Percentiles rank a stretch among this genome's conserved stretches.
phyloP scores from a whole-genome alignment of 1,284 basidiomycete genomes.

The Coniferiporia weirii region DNA sequence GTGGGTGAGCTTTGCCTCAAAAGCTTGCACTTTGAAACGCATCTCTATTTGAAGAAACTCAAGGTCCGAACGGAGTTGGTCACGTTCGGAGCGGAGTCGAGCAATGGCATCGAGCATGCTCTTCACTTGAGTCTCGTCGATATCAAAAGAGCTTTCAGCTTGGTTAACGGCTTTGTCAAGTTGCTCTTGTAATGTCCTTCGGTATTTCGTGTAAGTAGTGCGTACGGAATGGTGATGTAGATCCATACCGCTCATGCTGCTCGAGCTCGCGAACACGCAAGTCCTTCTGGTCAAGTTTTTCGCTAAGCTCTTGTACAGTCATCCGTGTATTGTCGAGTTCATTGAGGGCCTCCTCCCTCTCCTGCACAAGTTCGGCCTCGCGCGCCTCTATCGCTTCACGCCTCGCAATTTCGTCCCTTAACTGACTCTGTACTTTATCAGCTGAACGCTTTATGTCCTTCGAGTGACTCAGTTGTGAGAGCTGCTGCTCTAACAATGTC shows the following conservation, averaged over 20 bases:
- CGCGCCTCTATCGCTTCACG: constrained; percentile 33
- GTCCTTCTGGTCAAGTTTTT: constrained; percentile 28
- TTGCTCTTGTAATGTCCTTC: constrained; percentile 23
- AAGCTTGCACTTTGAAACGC: constrained; percentile 57
- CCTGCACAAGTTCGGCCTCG: constrained; percentile 32
- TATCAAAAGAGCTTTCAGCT: constrained; percentile 3
- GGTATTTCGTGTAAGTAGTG: neutral
- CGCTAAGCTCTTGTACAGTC: constrained; percentile 28
- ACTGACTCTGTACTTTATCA: constrained; percentile 34
- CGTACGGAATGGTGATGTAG: neutral
- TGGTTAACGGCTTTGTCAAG: constrained; percentile 12
- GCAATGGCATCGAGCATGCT: constrained; percentile 57
- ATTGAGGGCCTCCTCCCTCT: constrained; percentile 44
- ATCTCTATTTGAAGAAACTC: constrained; percentile 71
- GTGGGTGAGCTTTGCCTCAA: constrained; percentile 44
- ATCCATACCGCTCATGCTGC: constrained; percentile 24
- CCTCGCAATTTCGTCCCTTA: constrained; percentile 40
- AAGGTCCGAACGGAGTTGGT: constrained; percentile 59
- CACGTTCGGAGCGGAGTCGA: constrained; percentile 65
- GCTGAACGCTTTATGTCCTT: constrained; percentile 36
- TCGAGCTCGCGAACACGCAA: constrained; percentile 24
- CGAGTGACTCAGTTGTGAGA: constrained; percentile 33
- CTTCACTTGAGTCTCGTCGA: constrained; percentile 36
- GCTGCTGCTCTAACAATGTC: constrained; percentile 41
- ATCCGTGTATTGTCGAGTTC: constrained; percentile 35